Conservation (phyloP, 148 eudicot genomes). For the Persicaria tinctoria region DNA sequence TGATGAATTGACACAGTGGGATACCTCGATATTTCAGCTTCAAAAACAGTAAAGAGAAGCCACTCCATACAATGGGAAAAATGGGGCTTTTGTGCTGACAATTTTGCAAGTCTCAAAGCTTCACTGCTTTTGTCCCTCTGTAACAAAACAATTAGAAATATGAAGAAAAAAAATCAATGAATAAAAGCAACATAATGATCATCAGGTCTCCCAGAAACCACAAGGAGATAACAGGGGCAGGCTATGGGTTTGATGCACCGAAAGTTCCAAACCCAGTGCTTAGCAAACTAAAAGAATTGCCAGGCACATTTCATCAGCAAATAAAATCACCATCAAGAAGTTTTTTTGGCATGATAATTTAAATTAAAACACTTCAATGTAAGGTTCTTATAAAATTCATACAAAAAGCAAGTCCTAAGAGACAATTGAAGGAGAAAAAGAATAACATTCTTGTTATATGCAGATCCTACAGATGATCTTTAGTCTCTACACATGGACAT, state of each 20-base stretch:
- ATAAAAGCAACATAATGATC: constrained; percentile 2
- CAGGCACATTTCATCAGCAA: not conserved
- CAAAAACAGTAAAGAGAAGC: constrained; percentile 99
- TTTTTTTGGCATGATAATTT: not conserved
- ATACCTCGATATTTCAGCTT: constrained; percentile 94
- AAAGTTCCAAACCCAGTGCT: constrained; percentile 1
- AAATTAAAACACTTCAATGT: not conserved
- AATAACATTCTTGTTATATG: not conserved
- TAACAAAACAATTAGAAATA: not conserved
- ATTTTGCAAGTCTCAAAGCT: constrained; percentile 78
- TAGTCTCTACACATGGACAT: not conserved
- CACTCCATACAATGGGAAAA: constrained; percentile 98
- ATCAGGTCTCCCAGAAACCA: not conserved
- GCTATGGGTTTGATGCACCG: not conserved
- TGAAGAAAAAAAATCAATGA: not conserved
- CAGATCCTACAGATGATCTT: not conserved
- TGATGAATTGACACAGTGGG: not conserved
- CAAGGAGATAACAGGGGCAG: not conserved
- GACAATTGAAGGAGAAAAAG: not conserved
- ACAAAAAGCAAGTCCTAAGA: not conserved
- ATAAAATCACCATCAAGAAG: not conserved
- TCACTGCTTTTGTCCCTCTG: constrained; percentile 94
- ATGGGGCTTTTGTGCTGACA: constrained; percentile 93
- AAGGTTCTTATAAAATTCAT: not conserved
- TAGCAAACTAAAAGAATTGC: not conserved